Conservation (phyloP, 2,329 filamentous ascomycete species). For the Diaporthe amygdali region DNA sequence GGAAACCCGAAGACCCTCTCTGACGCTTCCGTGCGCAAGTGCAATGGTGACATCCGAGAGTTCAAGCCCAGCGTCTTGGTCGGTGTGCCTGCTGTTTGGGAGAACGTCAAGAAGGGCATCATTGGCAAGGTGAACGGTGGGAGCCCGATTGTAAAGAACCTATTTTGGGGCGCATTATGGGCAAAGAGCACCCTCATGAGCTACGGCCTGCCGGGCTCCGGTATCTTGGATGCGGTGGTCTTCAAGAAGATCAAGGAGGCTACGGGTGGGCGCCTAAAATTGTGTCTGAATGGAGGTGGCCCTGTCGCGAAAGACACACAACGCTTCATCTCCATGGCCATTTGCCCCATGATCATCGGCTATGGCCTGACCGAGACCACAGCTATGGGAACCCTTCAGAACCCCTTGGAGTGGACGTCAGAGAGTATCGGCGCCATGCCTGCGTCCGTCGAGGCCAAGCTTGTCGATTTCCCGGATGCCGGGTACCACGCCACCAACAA, state of each 20-base stretch:
- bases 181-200: constrained; percentile 57
- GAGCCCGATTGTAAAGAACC: constrained; percentile 69
- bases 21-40: constrained; percentile 81
- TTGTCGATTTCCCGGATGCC: constrained; percentile 84
- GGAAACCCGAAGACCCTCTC: constrained; percentile 87
- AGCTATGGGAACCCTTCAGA: constrained; percentile 76
- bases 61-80: constrained; percentile 84
- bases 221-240: constrained; percentile 76
- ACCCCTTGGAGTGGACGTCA: constrained; percentile 80
- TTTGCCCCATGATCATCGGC: constrained; percentile 87
- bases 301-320: constrained; percentile 86
- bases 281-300: constrained; percentile 86
- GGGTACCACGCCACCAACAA: constrained; percentile 80
- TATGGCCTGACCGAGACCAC: constrained; percentile 88
- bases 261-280: constrained; percentile 79
- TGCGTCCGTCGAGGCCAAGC: constrained; percentile 77
- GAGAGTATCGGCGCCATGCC: constrained; percentile 76
- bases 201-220: constrained; percentile 67
- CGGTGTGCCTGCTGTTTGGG: constrained; percentile 89
- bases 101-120: constrained; percentile 91
- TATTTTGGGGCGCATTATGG: constrained; percentile 71
- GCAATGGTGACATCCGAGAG: constrained; percentile 85
- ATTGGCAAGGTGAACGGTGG: constrained; percentile 75
- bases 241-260: constrained; percentile 94
- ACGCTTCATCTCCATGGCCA: constrained; percentile 85